Percentiles rank a stretch among this genome's conserved stretches.
Conservation (phyloP, 2,329 filamentous ascomycete species). For the Calonectria hawksworthii region DNA sequence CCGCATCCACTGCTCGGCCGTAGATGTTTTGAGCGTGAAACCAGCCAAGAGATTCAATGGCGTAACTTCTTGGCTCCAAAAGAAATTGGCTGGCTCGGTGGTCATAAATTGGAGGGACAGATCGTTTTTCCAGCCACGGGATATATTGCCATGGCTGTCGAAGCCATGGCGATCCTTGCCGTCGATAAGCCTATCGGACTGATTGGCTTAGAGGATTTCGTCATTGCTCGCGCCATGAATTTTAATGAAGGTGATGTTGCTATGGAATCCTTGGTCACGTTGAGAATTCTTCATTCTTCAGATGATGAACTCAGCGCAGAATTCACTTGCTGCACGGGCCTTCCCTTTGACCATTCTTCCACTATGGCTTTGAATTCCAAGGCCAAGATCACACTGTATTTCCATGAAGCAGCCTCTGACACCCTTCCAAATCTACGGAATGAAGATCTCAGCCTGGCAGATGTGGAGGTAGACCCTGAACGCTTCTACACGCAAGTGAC, state of each 20-base stretch:
- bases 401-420: not conserved
- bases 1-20: not conserved
- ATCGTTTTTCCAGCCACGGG: slow-evolving; percentile 56
- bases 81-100: slow-evolving; percentile 54
- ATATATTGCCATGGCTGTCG: slow-evolving; percentile 54
- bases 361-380: not conserved
- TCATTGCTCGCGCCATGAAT: not conserved
- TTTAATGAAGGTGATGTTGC: not conserved
- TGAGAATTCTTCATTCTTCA: not conserved
- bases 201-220: not conserved
- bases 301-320: not conserved
- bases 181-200: not conserved
- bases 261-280: not conserved
- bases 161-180: slow-evolving; percentile 37
- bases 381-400: not conserved
- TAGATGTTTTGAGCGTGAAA: not conserved
- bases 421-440: not conserved
- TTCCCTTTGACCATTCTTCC: not conserved
- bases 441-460: not conserved
- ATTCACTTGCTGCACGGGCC: not conserved
- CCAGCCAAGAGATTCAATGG: slow-evolving; percentile 31
- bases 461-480: not conserved
- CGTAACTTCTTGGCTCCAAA: slow-evolving; percentile 41
- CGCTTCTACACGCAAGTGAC: not conserved
- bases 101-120: slow-evolving; percentile 52